Evolutionary conservation across 164 flowering plant species (phyloP).

Genomic region (Magnolia sinica): DNA sequence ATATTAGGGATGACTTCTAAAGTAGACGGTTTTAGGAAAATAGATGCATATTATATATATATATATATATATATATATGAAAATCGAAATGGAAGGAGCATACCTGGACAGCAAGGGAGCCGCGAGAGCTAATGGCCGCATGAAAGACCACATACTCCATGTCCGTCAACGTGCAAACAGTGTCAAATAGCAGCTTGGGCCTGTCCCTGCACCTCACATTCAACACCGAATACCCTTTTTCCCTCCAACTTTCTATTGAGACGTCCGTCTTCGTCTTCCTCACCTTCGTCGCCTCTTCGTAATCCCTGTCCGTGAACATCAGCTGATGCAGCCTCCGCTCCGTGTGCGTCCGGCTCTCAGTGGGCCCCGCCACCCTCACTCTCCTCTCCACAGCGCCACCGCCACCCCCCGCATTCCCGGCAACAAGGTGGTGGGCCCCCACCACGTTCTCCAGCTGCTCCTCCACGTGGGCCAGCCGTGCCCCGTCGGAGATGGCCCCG

Average conservation of each 20-base stretch:
- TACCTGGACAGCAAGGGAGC: constrained; percentile 72
- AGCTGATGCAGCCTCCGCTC: constrained; percentile 93
- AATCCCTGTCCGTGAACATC: constrained; percentile 71
- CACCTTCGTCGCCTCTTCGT: constrained; percentile 26
- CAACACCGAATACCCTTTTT: constrained; percentile 77
- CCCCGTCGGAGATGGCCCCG: constrained; percentile 40
- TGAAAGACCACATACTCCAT: constrained; percentile 82
- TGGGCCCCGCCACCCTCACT: constrained; percentile 46
- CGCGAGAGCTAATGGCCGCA: constrained; percentile 74
- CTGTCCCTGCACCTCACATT: constrained; percentile 63
- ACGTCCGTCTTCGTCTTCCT: constrained; percentile 33
- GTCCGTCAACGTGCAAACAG: constrained; percentile 79
- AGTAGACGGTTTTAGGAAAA: too few species aligned
- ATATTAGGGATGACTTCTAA: too few species aligned
- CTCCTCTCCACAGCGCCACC: constrained; percentile 34
- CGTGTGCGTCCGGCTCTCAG: constrained; percentile 47
- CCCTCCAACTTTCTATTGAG: constrained; percentile 51
- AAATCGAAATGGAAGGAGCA: not conserved
- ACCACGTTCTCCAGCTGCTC: constrained; percentile 68
- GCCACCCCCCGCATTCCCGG: not conserved
- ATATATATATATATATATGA: too few species aligned
- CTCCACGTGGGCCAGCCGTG: constrained; percentile 40
- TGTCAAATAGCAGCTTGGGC: constrained; percentile 82
- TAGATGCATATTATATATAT: too few species aligned
- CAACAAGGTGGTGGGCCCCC: constrained; percentile 41